Conservation (phyloP, 305 asterid species). For the Ajuga reptans region DNA sequence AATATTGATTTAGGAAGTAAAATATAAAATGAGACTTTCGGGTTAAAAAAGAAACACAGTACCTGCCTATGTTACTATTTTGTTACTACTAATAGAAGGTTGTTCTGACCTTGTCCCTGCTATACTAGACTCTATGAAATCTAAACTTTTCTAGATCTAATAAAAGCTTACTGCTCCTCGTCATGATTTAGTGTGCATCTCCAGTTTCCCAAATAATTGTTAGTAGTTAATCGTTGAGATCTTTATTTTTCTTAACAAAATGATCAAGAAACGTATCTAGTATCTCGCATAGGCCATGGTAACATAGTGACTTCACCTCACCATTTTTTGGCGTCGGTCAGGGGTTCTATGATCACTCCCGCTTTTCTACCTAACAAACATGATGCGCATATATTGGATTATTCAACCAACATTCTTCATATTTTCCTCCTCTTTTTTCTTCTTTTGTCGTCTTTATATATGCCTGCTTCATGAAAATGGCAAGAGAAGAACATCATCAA, state of each 20-base stretch:
- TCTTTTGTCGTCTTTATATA: not conserved
- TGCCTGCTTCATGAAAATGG: not conserved
- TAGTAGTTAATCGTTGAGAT: not conserved
- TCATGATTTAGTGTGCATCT: not conserved
- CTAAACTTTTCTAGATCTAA: not conserved
- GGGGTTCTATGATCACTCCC: not conserved
- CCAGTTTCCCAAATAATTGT: not conserved
- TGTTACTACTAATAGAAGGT: not conserved
- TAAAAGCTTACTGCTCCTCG: not conserved
- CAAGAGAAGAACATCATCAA: not conserved
- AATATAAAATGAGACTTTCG: not conserved
- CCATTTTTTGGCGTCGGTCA: too few relatives aligned
- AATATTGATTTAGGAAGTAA: not conserved
- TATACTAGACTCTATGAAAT: not conserved
- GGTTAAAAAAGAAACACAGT: not conserved
- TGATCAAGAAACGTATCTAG: not conserved
- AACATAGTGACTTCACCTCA: too few relatives aligned
- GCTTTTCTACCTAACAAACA: not conserved
- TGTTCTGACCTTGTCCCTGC: not conserved
- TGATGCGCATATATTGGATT: not conserved
- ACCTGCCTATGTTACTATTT: not conserved
- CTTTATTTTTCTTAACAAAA: not conserved
- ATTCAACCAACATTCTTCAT: not conserved
- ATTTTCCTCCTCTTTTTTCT: not conserved
- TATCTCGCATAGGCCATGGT: too few relatives aligned